Evolutionary conservation across 805 yeast species (phyloP).

Genomic region (Isabelozyma pseudorhagii): DNA sequence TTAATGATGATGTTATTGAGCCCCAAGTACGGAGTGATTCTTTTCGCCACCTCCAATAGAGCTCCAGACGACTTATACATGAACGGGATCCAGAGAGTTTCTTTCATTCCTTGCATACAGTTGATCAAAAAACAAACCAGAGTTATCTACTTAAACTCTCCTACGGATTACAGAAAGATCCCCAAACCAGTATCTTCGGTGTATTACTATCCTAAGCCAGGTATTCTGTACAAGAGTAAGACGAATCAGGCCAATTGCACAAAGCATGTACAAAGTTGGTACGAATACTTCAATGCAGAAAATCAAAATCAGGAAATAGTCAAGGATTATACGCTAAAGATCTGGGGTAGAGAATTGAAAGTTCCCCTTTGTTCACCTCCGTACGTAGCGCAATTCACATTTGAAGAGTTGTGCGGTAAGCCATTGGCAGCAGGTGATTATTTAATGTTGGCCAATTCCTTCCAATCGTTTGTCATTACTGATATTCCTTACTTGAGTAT

Average conservation of each 20-base stretch:
- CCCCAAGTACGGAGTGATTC: conserved; percentile 74
- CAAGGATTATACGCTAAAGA: conserved; percentile 37
- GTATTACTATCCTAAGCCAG: conserved; percentile 70
- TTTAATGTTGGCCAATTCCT: conserved; percentile 72
- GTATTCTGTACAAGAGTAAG: conserved; percentile 50
- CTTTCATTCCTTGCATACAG: conserved; percentile 89
- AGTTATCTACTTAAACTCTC: conserved; percentile 81
- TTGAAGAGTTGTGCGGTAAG: conserved; percentile 79
- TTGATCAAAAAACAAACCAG: conserved; percentile 68
- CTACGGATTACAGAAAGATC: conserved; percentile 89
- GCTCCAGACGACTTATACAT: conserved; percentile 91
- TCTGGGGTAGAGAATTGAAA: conserved; percentile 84
- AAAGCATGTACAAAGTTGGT: conserved; percentile 76
- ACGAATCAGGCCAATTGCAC: conserved; percentile 49
- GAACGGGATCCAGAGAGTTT: conserved; percentile 90
- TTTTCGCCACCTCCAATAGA: conserved; percentile 93
- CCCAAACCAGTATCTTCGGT: conserved; percentile 80
- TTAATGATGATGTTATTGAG: conserved; percentile 64
- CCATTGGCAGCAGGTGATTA: conserved; percentile 95
- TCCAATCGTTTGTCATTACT: conserved; percentile 78
- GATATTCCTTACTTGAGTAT: conserved; percentile 87
- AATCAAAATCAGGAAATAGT: conserved; percentile 28
- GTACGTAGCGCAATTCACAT: conserved; percentile 84
- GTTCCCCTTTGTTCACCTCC: conserved; percentile 79
- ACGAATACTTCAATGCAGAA: conserved; percentile 66